A percentile compares a stretch with the other conserved stretches of the same genome.
These are phyloP conservation scores for Parastagonospora avenae DNA, from an alignment of 2,329 filamentous ascomycete genomes.

Conservation along the genomic window DNA sequence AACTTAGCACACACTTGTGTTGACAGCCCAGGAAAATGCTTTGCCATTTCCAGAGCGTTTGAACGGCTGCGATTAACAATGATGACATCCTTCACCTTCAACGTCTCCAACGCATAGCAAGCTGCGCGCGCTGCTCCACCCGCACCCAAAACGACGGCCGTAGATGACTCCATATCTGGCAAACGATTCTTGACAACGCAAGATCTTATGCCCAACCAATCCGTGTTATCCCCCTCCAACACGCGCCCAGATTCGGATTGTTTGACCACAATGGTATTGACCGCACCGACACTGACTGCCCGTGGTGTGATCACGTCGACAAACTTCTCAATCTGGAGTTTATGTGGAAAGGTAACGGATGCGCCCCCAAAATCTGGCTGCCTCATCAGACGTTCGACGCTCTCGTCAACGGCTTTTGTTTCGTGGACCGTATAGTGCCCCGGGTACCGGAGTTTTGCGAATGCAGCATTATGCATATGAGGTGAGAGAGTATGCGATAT, in stretches of 20 bases:
- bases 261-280: slow-evolving; percentile 4
- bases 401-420: slow-evolving; percentile 2
- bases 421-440: slow-evolving; percentile 3
- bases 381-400: neutral
- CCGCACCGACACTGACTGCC: slow-evolving; percentile 2
- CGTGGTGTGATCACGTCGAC: slow-evolving; percentile 1
- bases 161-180: neutral
- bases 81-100: neutral
- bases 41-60: slow-evolving; percentile 1
- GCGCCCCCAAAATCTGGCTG: slow-evolving; percentile 1
- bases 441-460: neutral
- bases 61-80: slow-evolving; percentile 2
- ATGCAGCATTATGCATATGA: slow-evolving; percentile 4
- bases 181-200: neutral
- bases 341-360: slow-evolving; percentile 5
- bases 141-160: slow-evolving; percentile 5
- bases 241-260: neutral
- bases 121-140: slow-evolving; percentile 5
- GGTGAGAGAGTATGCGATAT: slow-evolving; percentile 5
- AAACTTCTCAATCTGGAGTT: slow-evolving; percentile 4
- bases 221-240: slow-evolving; percentile 5
- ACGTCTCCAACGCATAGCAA: slow-evolving; percentile 1
- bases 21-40: neutral
- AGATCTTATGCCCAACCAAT: slow-evolving; percentile 3
- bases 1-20: neutral